Base-by-base conservation (phyloP, 805 yeast genomes). In the Zygosaccharomyces gambellarensis region DNA sequence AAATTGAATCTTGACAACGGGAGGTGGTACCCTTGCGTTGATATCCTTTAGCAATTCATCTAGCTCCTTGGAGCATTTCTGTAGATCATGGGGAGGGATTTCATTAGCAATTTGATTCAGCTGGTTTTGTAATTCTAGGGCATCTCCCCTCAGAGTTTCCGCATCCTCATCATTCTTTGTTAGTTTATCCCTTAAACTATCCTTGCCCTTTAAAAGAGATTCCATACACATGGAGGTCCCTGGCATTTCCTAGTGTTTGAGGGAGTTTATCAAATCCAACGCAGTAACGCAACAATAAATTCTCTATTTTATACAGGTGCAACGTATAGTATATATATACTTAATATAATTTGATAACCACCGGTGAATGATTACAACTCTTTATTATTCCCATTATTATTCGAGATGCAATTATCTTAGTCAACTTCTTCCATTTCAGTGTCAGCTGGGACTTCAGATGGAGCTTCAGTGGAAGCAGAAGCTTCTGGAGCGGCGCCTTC, bases 381-480 rank as follows among this genome's bases (percentile, higher is more conserved):
- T 34, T 34, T 34, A 34, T 34, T 34, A 34, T 34, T 34, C 38
- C 38, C 19, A 42, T 42, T 21, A 21, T 30, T 21, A 29, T 28
- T 43, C 27, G 38, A 34, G 38, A 47, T 21, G 19, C 28, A 23
- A 41, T 19, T 31, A 14, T 39, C 54, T 72, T 87, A 92, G 76
- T 92, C 99, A 73, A 92, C 97, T 79, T 92, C 99, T 82, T 92
- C 99, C 99, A 92, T 94, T 69, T 90, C 96, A 57, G 95, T 84
- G 78, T 89, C 96, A 68, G 83, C 90, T 65, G 83, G 82, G 54
- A 81, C 83, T 65, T 75, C 83, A 59, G 76, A 72, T 50, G 76
- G 61, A 47, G 72, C 65, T 53, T 67, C 77, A 56, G 71, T 71
- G 47, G 70, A 72, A 46, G 46, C 44, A 28, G 44, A 17, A 34